Conservation (phyloP, 495 filamentous ascomycete genomes). For the Mytilinidion resinicola region DNA sequence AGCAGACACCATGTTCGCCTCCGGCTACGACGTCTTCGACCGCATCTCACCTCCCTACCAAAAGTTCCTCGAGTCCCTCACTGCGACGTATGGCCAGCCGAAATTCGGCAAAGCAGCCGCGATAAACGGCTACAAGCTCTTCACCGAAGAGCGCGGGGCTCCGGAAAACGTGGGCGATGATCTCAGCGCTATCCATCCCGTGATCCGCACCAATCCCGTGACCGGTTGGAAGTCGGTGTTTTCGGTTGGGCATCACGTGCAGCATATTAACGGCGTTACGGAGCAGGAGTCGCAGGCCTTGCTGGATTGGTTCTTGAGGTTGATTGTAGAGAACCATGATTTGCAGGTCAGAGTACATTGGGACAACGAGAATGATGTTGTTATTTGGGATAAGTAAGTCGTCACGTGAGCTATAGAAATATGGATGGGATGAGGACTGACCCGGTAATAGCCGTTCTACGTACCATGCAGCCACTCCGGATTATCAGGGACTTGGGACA, state of each 20-base stretch:
- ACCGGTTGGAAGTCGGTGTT: conserved; percentile 71
- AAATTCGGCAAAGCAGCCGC: conserved; percentile 52
- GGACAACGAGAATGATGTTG: conserved; percentile 19
- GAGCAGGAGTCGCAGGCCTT: conserved; percentile 56
- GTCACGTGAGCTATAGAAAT: too few relatives aligned
- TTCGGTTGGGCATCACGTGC: conserved; percentile 53
- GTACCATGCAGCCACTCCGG: conserved; percentile 64
- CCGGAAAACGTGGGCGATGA: conserved; percentile 61
- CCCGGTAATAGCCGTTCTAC: conserved; percentile 39
- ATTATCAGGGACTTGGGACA: conserved; percentile 52
- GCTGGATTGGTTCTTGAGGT: conserved; percentile 51
- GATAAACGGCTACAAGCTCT: conserved; percentile 49
- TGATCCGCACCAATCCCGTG: conserved; percentile 73
- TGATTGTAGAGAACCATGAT: conserved; percentile 70
- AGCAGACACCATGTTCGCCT: conserved; percentile 64
- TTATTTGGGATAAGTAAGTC: background rate
- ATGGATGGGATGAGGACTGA: too few relatives aligned
- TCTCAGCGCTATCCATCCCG: conserved; percentile 58
- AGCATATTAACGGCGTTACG: conserved; percentile 57
- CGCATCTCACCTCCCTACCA: conserved; percentile 59
- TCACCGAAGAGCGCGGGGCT: conserved; percentile 49
- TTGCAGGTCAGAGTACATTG: conserved; percentile 61
- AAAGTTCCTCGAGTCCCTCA: conserved; percentile 58
- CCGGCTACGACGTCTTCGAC: conserved; percentile 70
- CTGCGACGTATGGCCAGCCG: conserved; percentile 56